These are phyloP conservation scores for Tulasnella sp. DNA, from an alignment of 768 basidiomycete genomes.

Conservation along the genomic window DNA sequence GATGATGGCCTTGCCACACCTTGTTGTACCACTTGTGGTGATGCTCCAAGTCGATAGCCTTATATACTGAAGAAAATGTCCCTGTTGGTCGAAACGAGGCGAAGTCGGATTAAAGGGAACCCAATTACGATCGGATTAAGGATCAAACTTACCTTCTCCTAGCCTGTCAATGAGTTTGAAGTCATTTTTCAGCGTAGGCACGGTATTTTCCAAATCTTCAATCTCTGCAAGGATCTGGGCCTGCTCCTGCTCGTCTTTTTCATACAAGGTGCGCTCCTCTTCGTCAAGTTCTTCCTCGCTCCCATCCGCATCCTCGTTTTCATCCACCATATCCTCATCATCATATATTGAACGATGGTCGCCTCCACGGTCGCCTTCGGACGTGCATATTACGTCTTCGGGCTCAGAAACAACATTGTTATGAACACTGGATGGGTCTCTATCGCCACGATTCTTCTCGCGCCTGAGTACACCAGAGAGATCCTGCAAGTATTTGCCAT, in stretches of 20 bases:
- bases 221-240: conserved; percentile 72
- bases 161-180: conserved; percentile 83
- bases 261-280: conserved; percentile 50
- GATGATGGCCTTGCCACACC: conserved; percentile 61
- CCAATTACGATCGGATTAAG: background rate
- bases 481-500: conserved; percentile 5
- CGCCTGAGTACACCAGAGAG: background rate
- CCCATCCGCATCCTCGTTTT: conserved; percentile 30
- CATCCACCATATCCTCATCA: conserved; percentile 22
- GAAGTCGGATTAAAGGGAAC: background rate
- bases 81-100: conserved; percentile 34
- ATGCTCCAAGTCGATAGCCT: conserved; percentile 73
- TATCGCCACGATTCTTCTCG: conserved; percentile 11
- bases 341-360: conserved; percentile 28
- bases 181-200: conserved; percentile 53
- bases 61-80: conserved; percentile 99
- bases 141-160: conserved; percentile 48
- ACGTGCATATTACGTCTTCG: conserved; percentile 24
- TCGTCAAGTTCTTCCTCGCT: conserved; percentile 26
- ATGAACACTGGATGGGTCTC: conserved; percentile 12
- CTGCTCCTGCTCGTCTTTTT: conserved; percentile 56
- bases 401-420: conserved; percentile 28
- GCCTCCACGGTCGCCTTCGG: conserved; percentile 23
- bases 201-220: conserved; percentile 48
- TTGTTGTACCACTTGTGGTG: conserved; percentile 67